phyloP scores from a whole-genome alignment of 192 early-diverging fungal genomes.

The Bifiguratus adelaidae region DNA sequence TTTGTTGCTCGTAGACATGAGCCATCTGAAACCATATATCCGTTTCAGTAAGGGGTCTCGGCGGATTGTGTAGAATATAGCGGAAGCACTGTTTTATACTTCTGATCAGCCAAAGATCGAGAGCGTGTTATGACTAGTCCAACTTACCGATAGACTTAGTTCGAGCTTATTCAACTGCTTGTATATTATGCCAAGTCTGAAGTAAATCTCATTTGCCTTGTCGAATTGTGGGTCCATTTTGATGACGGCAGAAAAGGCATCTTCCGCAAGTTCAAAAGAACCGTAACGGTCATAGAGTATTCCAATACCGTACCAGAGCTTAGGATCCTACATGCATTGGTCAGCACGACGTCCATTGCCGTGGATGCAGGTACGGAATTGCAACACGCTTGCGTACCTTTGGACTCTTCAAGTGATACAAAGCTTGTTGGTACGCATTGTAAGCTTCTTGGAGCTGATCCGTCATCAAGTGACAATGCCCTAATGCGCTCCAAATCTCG shows the following conservation, averaged over 20 bases:
- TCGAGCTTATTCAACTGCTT: slow-evolving; percentile 80
- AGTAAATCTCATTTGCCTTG: slow-evolving; percentile 97
- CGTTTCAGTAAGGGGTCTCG: slow-evolving; percentile 83
- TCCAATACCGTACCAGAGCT: slow-evolving; percentile 98
- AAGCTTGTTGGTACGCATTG: slow-evolving; percentile 90
- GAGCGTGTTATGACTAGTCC: background rate
- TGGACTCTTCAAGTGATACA: slow-evolving; percentile 83
- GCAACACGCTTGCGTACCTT: slow-evolving; percentile 39
- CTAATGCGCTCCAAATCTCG: slow-evolving; percentile 90
- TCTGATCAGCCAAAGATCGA: slow-evolving; percentile 18
- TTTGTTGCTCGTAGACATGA: slow-evolving; percentile 91
- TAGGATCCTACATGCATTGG: slow-evolving; percentile 63
- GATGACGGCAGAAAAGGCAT: slow-evolving; percentile 91
- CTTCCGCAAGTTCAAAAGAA: slow-evolving; percentile 93
- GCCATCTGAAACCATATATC: slow-evolving; percentile 99
- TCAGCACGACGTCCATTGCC: background rate
- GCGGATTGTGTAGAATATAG: slow-evolving; percentile 76
- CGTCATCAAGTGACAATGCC: slow-evolving; percentile 94
- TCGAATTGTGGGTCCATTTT: slow-evolving; percentile 93
- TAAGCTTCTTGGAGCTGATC: slow-evolving; percentile 94
- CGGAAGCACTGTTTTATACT: slow-evolving; percentile 69
- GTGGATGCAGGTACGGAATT: background rate
- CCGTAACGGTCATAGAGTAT: slow-evolving; percentile 97
- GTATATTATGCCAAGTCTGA: slow-evolving; percentile 96
- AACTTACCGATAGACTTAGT: slow-evolving; percentile 49